These are phyloP conservation scores for Penicillium sp. DNA, from an alignment of 2,329 filamentous ascomycete species.

Conservation along the genomic window DNA sequence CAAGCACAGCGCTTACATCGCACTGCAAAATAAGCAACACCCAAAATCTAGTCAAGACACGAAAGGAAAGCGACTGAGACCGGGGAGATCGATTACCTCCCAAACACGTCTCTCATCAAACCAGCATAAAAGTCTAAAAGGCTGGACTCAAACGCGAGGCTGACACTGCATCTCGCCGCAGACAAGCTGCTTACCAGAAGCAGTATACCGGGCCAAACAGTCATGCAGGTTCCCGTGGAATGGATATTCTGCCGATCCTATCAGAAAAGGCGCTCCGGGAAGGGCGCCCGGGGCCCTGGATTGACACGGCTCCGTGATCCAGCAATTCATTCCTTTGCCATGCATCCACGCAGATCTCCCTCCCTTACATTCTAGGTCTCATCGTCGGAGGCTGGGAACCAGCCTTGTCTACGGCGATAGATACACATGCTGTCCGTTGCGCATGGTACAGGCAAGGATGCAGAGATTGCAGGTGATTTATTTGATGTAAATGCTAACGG, in stretches of 20 bases:
- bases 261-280: not conserved
- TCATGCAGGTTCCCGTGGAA: slow-evolving; percentile 12
- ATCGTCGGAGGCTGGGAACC: not conserved
- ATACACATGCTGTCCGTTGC: not conserved
- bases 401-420: not conserved
- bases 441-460: not conserved
- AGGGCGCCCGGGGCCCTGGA: slow-evolving; percentile 4
- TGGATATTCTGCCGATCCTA: slow-evolving; percentile 7
- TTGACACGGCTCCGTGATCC: slow-evolving; percentile 4
- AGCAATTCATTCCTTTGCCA: slow-evolving; percentile 6
- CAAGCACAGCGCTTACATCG: too few relatives aligned
- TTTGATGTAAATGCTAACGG: not conserved
- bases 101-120: not conserved
- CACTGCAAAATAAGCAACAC: too few relatives aligned
- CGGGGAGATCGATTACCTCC: not conserved
- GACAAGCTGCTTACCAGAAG: slow-evolving; percentile 1
- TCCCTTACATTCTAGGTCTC: slow-evolving; percentile 13
- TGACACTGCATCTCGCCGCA: not conserved
- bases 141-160: slow-evolving; percentile 1
- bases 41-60: not conserved
- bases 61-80: not conserved
- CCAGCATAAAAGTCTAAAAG: not conserved
- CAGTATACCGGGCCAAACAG: slow-evolving; percentile 3
- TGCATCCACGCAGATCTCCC: slow-evolving; percentile 11
- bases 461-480: not conserved